Conservation (phyloP, 2,329 filamentous ascomycete genomes). For the Endocalyx cinctus region DNA sequence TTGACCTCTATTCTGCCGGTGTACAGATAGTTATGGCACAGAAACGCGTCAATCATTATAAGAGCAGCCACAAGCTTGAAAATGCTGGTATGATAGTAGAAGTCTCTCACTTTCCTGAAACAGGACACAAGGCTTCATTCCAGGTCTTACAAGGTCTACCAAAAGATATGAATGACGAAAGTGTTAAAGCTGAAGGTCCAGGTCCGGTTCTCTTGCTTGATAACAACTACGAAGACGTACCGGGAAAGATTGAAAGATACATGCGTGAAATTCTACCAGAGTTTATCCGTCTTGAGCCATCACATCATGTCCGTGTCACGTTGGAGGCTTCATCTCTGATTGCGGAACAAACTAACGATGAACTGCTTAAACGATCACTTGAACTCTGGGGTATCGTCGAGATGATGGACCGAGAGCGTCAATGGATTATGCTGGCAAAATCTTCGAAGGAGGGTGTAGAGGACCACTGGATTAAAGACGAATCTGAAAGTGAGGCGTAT, state of each 20-base stretch:
- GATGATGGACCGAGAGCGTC: slow-evolving; percentile 59
- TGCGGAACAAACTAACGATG: slow-evolving; percentile 46
- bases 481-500: slow-evolving; percentile 52
- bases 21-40: slow-evolving; percentile 60
- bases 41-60: slow-evolving; percentile 52
- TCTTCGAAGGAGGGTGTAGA: slow-evolving; percentile 36
- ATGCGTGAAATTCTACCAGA: slow-evolving; percentile 54
- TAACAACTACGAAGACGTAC: slow-evolving; percentile 56
- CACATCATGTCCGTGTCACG: slow-evolving; percentile 55
- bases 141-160: slow-evolving; percentile 36
- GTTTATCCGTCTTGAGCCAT: slow-evolving; percentile 56
- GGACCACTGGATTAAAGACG: slow-evolving; percentile 46
- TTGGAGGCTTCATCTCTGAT: slow-evolving; percentile 44
- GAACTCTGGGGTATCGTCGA: slow-evolving; percentile 63
- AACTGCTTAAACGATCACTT: slow-evolving; percentile 52
- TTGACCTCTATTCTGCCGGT: slow-evolving; percentile 60
- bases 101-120: slow-evolving; percentile 55
- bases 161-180: slow-evolving; percentile 24
- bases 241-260: slow-evolving; percentile 55
- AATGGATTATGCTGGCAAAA: slow-evolving; percentile 54
- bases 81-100: slow-evolving; percentile 49
- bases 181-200: slow-evolving; percentile 23
- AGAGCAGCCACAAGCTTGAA: slow-evolving; percentile 43
- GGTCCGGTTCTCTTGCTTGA: slow-evolving; percentile 51
- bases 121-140: slow-evolving; percentile 38